These are phyloP conservation scores for Cryphonectria nitschkei DNA, from an alignment of 2,329 filamentous ascomycete genomes.

Conservation along the genomic window DNA sequence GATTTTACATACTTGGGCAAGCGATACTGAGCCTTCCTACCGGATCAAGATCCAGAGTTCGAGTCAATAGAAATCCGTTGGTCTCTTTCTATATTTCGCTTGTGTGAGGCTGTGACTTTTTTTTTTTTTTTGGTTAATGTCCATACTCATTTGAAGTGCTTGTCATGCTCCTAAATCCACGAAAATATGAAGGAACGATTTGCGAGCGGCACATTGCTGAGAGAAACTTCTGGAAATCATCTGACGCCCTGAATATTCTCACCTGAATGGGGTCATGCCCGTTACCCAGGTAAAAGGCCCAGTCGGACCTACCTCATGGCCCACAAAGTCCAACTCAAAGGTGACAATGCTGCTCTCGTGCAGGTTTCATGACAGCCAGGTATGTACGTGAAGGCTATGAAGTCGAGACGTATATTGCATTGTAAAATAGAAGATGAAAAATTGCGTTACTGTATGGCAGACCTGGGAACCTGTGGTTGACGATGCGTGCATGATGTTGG, in stretches of 20 bases:
- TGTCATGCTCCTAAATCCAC: neutral
- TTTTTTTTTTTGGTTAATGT: neutral
- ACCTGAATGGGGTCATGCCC: no score
- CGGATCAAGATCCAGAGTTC: neutral
- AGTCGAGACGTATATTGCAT: neutral
- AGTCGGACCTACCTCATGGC: no score
- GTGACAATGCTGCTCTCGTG: no score
- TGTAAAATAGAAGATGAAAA: no score
- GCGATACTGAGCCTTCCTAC: neutral
- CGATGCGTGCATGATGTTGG: constrained; percentile 5
- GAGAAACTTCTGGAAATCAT: no score
- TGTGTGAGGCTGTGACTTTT: neutral
- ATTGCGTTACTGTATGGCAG: no score
- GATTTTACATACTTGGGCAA: neutral
- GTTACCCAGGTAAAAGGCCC: no score
- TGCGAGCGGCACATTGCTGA: no score
- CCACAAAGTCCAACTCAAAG: no score
- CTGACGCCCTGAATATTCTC: no score
- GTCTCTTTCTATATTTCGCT: neutral
- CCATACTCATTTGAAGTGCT: neutral
- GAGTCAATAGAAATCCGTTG: neutral
- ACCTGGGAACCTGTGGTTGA: neutral
- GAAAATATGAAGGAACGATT: neutral
- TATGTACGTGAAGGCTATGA: neutral
- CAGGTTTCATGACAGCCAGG: neutral